phyloP scores from a whole-genome alignment of 176 grass and related monocot species.

The Musa acuminata region DNA sequence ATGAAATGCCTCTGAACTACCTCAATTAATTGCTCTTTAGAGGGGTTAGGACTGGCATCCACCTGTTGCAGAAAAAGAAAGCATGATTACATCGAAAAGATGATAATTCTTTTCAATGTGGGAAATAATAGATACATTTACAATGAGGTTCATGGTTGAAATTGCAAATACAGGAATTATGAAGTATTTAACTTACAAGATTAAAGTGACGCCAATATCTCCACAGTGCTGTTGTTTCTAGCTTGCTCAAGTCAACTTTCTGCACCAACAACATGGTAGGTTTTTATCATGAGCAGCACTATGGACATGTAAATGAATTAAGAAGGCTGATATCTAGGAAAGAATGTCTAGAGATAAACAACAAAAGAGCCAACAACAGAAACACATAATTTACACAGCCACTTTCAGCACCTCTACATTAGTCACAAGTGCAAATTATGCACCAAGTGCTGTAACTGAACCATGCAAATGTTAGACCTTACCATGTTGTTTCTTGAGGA shows the following conservation, averaged over 20 bases:
- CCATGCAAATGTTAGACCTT: conserved; percentile 6
- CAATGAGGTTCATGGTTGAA: no score
- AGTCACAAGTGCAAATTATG: not conserved
- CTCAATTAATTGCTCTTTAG: conserved; percentile 70
- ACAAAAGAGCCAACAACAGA: not conserved
- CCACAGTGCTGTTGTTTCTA: conserved; percentile 62
- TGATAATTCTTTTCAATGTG: no score
- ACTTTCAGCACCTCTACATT: not conserved
- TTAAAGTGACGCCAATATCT: conserved; percentile 84
- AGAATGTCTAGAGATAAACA: conserved; percentile 3
- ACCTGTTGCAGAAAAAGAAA: conserved; percentile 34
- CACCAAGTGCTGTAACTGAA: not conserved
- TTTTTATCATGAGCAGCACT: not conserved
- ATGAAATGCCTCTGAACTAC: conserved; percentile 73
- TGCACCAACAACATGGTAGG: conserved; percentile 17
- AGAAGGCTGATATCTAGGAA: not conserved
- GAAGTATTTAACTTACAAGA: conserved; percentile 34
- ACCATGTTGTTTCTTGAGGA: conserved; percentile 40
- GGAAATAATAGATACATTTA: no score
- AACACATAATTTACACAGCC: no score
- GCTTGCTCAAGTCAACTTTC: conserved; percentile 82
- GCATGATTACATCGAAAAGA: not conserved
- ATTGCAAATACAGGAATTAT: not conserved
- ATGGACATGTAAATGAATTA: conserved; percentile 2
- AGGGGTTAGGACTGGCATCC: conserved; percentile 56